A percentile compares a stretch with the other conserved stretches of the same genome.
Conservation (phyloP, 176 grass and related monocot species). For the Aegilops longissima region DNA sequence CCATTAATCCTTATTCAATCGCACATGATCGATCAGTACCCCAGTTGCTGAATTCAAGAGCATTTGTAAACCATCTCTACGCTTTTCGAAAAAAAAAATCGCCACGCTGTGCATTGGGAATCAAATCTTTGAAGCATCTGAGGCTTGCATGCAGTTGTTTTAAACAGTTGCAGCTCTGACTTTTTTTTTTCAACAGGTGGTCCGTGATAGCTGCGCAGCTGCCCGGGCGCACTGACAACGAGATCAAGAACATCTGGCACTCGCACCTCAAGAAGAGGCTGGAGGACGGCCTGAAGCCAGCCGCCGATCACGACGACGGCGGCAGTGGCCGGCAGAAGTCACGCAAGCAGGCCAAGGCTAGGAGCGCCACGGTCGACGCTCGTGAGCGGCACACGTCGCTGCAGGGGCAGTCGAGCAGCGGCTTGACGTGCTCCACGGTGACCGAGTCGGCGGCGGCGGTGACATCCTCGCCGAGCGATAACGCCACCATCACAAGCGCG, state of each 20-base stretch:
- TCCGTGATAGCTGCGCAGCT: slow-evolving; percentile 52
- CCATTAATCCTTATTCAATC: neutral
- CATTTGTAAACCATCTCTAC: neutral
- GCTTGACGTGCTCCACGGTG: slow-evolving; percentile 35
- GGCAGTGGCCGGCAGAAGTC: neutral
- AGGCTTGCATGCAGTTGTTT: neutral
- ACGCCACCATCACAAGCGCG: slow-evolving; percentile 17
- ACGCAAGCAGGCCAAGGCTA: slow-evolving; percentile 29
- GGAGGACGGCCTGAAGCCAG: neutral
- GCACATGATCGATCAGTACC: slow-evolving; percentile 3
- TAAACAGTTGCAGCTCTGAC: neutral
- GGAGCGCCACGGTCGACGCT: neutral
- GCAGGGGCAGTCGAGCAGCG: slow-evolving; percentile 38
- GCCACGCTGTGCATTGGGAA: neutral
- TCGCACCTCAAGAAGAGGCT: slow-evolving; percentile 55
- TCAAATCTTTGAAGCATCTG: slow-evolving; percentile 41
- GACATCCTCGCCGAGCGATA: slow-evolving; percentile 13
- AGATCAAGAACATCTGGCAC: slow-evolving; percentile 75
- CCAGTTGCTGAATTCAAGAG: slow-evolving; percentile 24
- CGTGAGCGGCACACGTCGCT: neutral
- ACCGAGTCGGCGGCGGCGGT: neutral
- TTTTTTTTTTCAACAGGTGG: slow-evolving; percentile 37
- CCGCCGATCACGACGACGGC: neutral
- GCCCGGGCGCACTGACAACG: slow-evolving; percentile 60
- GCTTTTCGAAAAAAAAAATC: too few relatives aligned